Conservation (phyloP, 2,329 filamentous ascomycete genomes). For the Sphaceloma murrayae region DNA sequence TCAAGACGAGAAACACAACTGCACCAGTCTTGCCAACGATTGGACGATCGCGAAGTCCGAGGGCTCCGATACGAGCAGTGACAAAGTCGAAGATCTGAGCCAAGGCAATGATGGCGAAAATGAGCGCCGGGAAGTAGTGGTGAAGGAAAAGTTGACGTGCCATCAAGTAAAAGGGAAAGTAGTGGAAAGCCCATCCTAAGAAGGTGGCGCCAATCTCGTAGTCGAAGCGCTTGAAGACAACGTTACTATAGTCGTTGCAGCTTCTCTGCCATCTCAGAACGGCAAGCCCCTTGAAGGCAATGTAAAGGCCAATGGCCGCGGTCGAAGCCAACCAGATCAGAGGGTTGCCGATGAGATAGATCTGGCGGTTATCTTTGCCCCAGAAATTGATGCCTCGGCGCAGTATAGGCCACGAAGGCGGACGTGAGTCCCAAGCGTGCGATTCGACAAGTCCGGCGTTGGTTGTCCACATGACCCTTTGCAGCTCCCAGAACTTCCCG, state of each 20-base stretch:
- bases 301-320: slow-evolving; percentile 64
- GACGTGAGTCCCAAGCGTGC: slow-evolving; percentile 95
- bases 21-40: slow-evolving; percentile 65
- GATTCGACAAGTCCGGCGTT: slow-evolving; percentile 94
- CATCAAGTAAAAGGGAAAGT: slow-evolving; percentile 99
- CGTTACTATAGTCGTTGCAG: slow-evolving; percentile 72
- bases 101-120: slow-evolving; percentile 83
- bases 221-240: slow-evolving; percentile 90
- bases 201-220: slow-evolving; percentile 89
- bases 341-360: slow-evolving; percentile 93
- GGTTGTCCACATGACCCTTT: slow-evolving; percentile 97
- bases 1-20: slow-evolving; percentile 62
- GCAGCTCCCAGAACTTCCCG: slow-evolving; percentile 94
- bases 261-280: slow-evolving; percentile 90
- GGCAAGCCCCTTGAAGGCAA: slow-evolving; percentile 76
- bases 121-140: slow-evolving; percentile 94
- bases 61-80: slow-evolving; percentile 59
- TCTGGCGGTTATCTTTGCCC: slow-evolving; percentile 86
- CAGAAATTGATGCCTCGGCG: slow-evolving; percentile 98
- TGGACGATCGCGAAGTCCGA: slow-evolving; percentile 61
- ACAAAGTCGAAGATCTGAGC: slow-evolving; percentile 84
- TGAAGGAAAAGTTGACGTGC: slow-evolving; percentile 95
- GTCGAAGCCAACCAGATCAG: slow-evolving; percentile 91
- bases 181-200: slow-evolving; percentile 93
- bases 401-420: slow-evolving; percentile 84